Evolutionary conservation across 495 filamentous ascomycete species (phyloP).

Genomic region (Daldinia loculata): DNA sequence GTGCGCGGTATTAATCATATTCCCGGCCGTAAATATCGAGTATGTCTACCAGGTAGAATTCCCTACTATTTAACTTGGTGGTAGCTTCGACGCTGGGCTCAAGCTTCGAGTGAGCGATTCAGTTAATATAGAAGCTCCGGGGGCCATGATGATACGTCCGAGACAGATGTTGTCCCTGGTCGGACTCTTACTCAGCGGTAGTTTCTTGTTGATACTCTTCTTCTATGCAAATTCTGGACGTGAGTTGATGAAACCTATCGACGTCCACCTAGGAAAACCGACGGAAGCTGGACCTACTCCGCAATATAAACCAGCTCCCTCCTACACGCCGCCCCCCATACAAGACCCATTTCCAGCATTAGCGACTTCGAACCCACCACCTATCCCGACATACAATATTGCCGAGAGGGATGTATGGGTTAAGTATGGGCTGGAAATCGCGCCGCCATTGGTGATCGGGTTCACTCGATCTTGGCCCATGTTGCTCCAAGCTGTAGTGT

Average conservation of each 20-base stretch:
- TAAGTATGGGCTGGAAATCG: conserved; percentile 47
- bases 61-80: background rate
- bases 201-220: conserved; percentile 7
- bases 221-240: background rate
- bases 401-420: conserved; percentile 46
- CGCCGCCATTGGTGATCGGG: conserved; percentile 66
- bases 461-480: conserved; percentile 69
- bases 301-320: conserved; percentile 49
- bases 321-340: conserved; percentile 48
- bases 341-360: conserved; percentile 52
- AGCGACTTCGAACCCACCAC: conserved; percentile 49
- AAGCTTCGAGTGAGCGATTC: background rate
- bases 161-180: conserved; percentile 12
- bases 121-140: background rate
- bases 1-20: background rate
- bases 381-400: conserved; percentile 55
- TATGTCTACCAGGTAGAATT: background rate
- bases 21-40: background rate
- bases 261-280: background rate
- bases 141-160: conserved; percentile 14
- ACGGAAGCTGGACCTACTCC: conserved; percentile 26
- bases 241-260: conserved; percentile 6
- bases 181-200: conserved; percentile 13
- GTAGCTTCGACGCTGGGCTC: background rate
- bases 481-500: conserved; percentile 65